phyloP scores from a whole-genome alignment of 2,329 filamentous ascomycete species.

The Pestalotiopsis sp. region DNA sequence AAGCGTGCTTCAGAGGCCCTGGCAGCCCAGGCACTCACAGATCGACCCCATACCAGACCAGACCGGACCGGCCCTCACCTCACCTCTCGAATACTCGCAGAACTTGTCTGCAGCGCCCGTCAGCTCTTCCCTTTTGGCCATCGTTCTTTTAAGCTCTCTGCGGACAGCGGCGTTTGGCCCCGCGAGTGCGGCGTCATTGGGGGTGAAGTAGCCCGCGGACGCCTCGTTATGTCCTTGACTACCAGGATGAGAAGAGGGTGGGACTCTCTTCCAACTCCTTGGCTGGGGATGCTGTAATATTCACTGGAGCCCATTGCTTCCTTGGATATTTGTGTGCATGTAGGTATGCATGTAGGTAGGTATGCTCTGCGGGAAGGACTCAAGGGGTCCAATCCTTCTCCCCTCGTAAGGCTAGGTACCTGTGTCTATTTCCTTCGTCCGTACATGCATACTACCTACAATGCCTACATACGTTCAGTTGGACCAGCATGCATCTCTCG shows the following conservation, averaged over 20 bases:
- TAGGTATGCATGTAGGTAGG: background rate
- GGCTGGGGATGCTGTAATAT: background rate
- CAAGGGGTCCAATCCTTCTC: background rate
- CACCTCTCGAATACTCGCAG: background rate
- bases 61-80: no score
- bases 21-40: no score
- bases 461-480: background rate
- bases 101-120: background rate
- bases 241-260: background rate
- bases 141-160: background rate
- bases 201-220: background rate
- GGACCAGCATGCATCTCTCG: background rate
- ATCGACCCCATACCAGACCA: no score
- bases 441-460: background rate
- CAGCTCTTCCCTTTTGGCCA: background rate
- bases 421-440: background rate
- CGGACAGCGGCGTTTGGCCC: background rate
- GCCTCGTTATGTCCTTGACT: background rate
- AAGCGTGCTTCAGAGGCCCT: background rate
- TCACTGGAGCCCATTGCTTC: background rate
- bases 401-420: background rate
- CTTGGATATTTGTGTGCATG: background rate
- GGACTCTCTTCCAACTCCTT: background rate
- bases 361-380: background rate
- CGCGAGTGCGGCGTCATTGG: background rate